A percentile compares a stretch with the other conserved stretches of the same genome.
Conservation (phyloP, 257 asterid species). For the Marsdenia floribunda region DNA sequence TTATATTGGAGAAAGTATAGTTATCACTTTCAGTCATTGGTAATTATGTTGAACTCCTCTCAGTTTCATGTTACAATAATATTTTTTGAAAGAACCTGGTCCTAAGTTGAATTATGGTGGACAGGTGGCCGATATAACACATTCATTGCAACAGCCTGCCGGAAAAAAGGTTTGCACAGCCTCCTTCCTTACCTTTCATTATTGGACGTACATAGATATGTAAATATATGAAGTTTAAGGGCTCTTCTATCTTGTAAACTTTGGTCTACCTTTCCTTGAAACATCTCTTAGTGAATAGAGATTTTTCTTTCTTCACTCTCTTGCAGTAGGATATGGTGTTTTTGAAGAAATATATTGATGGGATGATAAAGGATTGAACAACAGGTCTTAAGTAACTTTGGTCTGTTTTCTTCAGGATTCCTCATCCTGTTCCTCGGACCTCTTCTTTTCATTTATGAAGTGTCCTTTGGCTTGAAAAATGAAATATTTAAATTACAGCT, state of each 20-base stretch:
- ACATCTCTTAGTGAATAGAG: not conserved
- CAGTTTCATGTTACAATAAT: not conserved
- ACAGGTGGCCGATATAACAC: slow-evolving; percentile 95
- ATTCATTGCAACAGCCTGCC: slow-evolving; percentile 97
- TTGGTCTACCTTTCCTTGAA: not conserved
- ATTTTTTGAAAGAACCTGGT: slow-evolving; percentile 15
- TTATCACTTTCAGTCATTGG: not conserved
- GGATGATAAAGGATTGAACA: not conserved
- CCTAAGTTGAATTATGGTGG: slow-evolving; percentile 12
- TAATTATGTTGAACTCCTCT: not conserved
- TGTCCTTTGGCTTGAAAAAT: not conserved
- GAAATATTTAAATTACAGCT: not conserved
- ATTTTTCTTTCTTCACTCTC: not conserved
- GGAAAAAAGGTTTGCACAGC: slow-evolving; percentile 68
- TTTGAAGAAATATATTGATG: not conserved
- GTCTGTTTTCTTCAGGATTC: not conserved
- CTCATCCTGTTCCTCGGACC: not conserved
- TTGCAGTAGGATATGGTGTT: not conserved
- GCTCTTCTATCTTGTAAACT: not conserved
- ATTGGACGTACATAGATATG: not conserved
- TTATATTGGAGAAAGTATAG: not conserved
- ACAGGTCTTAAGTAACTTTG: not conserved
- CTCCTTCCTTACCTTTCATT: slow-evolving; percentile 2
- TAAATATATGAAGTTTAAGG: not conserved
- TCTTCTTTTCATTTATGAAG: not conserved